Evolutionary conservation across 164 flowering plant genomes (phyloP), one percentile per base, ranked within the genome.

Genomic region (Brasenia schreberi): DNA sequence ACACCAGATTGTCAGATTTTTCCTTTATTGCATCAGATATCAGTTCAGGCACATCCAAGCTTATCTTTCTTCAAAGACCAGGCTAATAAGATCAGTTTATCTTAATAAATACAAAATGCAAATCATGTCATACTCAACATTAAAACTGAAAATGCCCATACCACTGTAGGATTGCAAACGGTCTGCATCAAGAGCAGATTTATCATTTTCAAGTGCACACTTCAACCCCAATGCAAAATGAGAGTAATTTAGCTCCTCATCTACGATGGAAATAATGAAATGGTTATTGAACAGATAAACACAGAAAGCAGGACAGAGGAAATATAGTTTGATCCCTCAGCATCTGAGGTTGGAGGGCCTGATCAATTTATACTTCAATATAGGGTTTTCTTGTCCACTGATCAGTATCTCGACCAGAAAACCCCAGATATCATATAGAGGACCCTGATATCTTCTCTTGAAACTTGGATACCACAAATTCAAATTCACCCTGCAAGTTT

Each of bases 141-240:
- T 9, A 45, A 18, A 7, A n/a, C 11, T 27, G 62, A 66, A 23
- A 23, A 44, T 14, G 63, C 19, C 56, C 43, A 42, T 82, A 92
- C 97, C 97, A 68, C 87, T 87, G 76, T 75, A 85, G 59, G 75
- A 83, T 65, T 87, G 98, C 53, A 94, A 74, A 43, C 93, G 96
- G 73, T 87, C 95, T 43, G 96, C 96, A 82, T 91, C 91, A 71
- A 94, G 86, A 7, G 75, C 93, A 44, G 95, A 86, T 64, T 86
- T 81, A 74, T 93, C 98, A 42, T 84, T 80, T 69, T 81, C 74
- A 68, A 93, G 72, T 64, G 98, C 87, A 42, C 43, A 81, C 78
- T 83, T 91, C 39, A 91, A 73, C 59, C 90, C 89, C 63, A 67
- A 76, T 49, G 97, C 96, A 80, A 93, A 72, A 76, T 86, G 63